These are phyloP conservation scores for Hysterangium stoloniferum DNA, from an alignment of 768 basidiomycete genomes.

Conservation along the genomic window DNA sequence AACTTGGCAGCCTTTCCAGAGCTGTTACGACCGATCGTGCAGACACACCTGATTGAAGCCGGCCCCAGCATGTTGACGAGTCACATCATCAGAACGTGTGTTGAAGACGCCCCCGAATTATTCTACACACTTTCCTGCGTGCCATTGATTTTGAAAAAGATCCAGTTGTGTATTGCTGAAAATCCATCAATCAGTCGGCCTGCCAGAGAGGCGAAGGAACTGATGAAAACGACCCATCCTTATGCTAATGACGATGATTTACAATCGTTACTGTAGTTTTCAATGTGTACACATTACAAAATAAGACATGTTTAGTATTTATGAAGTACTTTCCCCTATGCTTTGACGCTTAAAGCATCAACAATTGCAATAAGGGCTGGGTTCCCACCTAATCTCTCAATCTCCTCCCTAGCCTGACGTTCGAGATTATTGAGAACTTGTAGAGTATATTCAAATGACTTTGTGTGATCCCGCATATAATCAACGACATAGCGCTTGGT, in stretches of 20 bases:
- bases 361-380: slow-evolving; percentile 47
- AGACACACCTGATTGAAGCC: slow-evolving; percentile 23
- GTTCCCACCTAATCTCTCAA: slow-evolving; percentile 74
- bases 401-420: slow-evolving; percentile 58
- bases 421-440: slow-evolving; percentile 61
- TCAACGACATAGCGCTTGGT: slow-evolving; percentile 74
- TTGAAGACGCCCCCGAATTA: slow-evolving; percentile 38
- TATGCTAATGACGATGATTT: slow-evolving; percentile 28
- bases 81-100: slow-evolving; percentile 37
- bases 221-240: slow-evolving; percentile 35
- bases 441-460: slow-evolving; percentile 83
- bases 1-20: slow-evolving; percentile 58
- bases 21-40: slow-evolving; percentile 53
- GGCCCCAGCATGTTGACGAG: slow-evolving; percentile 35
- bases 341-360: slow-evolving; percentile 38
- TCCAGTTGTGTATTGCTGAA: slow-evolving; percentile 62
- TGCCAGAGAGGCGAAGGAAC: slow-evolving; percentile 74
- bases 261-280: slow-evolving; percentile 10
- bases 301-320: neutral
- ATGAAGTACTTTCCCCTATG: neutral
- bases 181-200: slow-evolving; percentile 68
- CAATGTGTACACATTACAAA: neutral
- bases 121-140: slow-evolving; percentile 61
- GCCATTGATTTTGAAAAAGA: slow-evolving; percentile 62
- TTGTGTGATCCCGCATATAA: slow-evolving; percentile 68